These are phyloP conservation scores for Moniliella sp. DNA, from an alignment of 1,284 basidiomycete genomes.

Conservation along the genomic window DNA sequence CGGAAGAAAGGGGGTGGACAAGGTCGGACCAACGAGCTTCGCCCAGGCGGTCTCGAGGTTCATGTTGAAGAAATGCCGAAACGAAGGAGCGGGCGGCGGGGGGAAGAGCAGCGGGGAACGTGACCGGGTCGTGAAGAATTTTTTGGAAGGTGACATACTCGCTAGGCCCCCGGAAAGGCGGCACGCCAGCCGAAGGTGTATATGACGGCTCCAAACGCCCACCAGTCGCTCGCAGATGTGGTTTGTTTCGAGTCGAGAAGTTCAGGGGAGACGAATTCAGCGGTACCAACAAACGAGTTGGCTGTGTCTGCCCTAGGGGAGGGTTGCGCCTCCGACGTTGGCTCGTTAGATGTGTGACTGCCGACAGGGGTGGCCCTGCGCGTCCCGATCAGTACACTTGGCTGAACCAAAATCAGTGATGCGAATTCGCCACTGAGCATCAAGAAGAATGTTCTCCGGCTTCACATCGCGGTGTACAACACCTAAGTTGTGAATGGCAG, in stretches of 20 bases:
- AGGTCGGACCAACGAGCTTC: no score
- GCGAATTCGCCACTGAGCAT: slow-evolving; percentile 15
- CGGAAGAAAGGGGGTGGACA: no score
- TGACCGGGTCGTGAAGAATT: slow-evolving; percentile 39
- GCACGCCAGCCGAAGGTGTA: slow-evolving; percentile 41
- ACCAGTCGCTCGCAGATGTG: slow-evolving; percentile 39
- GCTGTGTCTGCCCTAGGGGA: no score
- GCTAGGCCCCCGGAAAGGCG: slow-evolving; percentile 41
- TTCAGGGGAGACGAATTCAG: slow-evolving; percentile 86
- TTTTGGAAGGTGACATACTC: slow-evolving; percentile 44
- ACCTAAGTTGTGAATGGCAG: slow-evolving; percentile 21
- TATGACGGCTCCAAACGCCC: slow-evolving; percentile 42
- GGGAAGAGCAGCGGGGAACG: slow-evolving; percentile 38
- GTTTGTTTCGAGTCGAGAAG: slow-evolving; percentile 47
- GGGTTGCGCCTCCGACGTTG: no score
- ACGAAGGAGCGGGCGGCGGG: slow-evolving; percentile 37
- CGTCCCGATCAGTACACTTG: slow-evolving; percentile 6
- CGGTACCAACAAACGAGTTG: slow-evolving; percentile 73
- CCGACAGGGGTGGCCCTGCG: neutral
- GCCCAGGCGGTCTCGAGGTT: slow-evolving; percentile 6
- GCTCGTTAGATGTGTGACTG: no score
- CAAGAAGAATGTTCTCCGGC: slow-evolving; percentile 30
- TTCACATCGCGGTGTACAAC: slow-evolving; percentile 25
- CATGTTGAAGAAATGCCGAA: slow-evolving; percentile 35
- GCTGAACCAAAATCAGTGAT: slow-evolving; percentile 32